A percentile compares a stretch with the other conserved stretches of the same genome.
Evolutionary conservation across 148 eudicot species (phyloP).

Genomic region (Cornus florida): DNA sequence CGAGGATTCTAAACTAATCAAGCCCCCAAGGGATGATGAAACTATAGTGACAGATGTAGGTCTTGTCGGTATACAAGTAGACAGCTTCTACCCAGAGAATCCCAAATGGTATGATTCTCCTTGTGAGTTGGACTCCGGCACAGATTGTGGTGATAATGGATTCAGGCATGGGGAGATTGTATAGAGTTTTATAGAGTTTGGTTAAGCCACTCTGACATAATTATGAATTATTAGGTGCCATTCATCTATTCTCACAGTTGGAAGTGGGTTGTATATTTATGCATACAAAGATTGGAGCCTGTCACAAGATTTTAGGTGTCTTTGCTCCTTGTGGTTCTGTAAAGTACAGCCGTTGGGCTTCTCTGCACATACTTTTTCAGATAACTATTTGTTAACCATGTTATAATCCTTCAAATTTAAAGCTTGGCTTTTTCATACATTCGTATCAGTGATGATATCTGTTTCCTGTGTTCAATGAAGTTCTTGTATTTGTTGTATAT

Average conservation of each 20-base stretch:
- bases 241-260: slow-evolving; percentile 29
- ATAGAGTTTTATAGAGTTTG: slow-evolving; percentile 44
- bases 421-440: slow-evolving; percentile 15
- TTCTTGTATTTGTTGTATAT: not conserved
- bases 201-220: slow-evolving; percentile 40
- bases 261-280: slow-evolving; percentile 64
- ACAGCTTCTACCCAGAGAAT: slow-evolving; percentile 87
- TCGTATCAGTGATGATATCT: not conserved
- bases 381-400: slow-evolving; percentile 22
- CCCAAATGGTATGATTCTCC: slow-evolving; percentile 95
- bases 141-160: slow-evolving; percentile 78
- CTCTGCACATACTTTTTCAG: slow-evolving; percentile 49
- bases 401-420: slow-evolving; percentile 20
- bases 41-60: slow-evolving; percentile 69
- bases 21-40: slow-evolving; percentile 66
- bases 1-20: slow-evolving; percentile 65
- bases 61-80: slow-evolving; percentile 79
- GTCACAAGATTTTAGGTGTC: slow-evolving; percentile 42
- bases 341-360: slow-evolving; percentile 46
- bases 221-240: slow-evolving; percentile 25
- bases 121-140: slow-evolving; percentile 78
- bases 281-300: slow-evolving; percentile 58
- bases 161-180: slow-evolving; percentile 68
- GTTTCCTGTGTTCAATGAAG: not conserved
- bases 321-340: slow-evolving; percentile 44